A percentile compares a stretch with the other conserved stretches of the same genome.
phyloP scores from a whole-genome alignment of 2,329 filamentous ascomycete genomes.

The Dothideomycetidae sp. region DNA sequence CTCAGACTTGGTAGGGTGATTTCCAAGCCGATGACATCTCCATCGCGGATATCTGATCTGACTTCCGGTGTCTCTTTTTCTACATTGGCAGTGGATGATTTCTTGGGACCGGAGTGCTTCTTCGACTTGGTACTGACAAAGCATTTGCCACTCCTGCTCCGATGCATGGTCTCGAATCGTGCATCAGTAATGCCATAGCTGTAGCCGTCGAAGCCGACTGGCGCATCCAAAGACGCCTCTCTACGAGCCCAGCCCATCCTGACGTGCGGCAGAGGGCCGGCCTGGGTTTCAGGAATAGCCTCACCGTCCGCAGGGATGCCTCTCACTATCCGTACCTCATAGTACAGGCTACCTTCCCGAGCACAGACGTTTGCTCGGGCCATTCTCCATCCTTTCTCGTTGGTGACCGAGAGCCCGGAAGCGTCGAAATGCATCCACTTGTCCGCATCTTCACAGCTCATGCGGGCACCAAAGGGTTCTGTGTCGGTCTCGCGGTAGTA shows the following conservation, averaged over 20 bases:
- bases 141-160: constrained; percentile 85
- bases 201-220: constrained; percentile 79
- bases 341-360: constrained; percentile 81
- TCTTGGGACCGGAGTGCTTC: constrained; percentile 21
- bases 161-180: constrained; percentile 79
- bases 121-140: constrained; percentile 30
- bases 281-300: constrained; percentile 20
- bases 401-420: constrained; percentile 63
- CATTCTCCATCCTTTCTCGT: constrained; percentile 86
- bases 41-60: constrained; percentile 54
- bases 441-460: constrained; percentile 87
- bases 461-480: constrained; percentile 65
- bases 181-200: constrained; percentile 88
- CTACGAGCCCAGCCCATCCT: constrained; percentile 76
- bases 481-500: constrained; percentile 84
- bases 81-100: constrained; percentile 24
- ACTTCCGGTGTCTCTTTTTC: constrained; percentile 12
- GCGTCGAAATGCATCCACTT: constrained; percentile 65
- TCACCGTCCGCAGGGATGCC: constrained; percentile 46
- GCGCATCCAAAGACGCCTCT: constrained; percentile 68
- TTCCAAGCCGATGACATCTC: constrained; percentile 87
- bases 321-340: constrained; percentile 77
- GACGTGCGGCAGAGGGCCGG: constrained; percentile 43
- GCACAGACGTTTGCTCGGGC: constrained; percentile 81
- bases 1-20: constrained; percentile 77